Conservation (phyloP, 2,329 filamentous ascomycete species). For the Neoascochyta sp. region DNA sequence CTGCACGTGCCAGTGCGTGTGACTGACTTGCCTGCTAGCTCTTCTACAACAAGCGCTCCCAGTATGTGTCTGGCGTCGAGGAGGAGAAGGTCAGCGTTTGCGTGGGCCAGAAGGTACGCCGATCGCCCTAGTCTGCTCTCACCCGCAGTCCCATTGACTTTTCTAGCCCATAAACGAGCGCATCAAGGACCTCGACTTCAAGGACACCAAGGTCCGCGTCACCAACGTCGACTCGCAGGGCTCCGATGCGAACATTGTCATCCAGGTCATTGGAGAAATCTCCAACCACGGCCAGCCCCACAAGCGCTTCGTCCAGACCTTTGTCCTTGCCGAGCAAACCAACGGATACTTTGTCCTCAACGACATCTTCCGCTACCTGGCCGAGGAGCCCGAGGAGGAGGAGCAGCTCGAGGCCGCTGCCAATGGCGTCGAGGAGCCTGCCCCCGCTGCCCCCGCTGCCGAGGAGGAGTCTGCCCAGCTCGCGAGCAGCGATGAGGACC, state of each 20-base stretch:
- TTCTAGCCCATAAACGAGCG: conserved; percentile 91
- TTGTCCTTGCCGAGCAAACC: conserved; percentile 91
- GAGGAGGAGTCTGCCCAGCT: conserved; percentile 36
- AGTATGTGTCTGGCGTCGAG: conserved; percentile 89
- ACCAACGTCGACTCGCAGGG: conserved; percentile 96
- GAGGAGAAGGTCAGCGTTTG: conserved; percentile 83
- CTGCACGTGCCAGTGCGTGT: background rate
- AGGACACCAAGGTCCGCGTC: conserved; percentile 97
- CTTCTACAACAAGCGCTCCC: conserved; percentile 94
- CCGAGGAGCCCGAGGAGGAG: conserved; percentile 73
- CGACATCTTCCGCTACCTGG: conserved; percentile 93
- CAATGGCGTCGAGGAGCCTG: conserved; percentile 42
- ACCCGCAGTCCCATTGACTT: too few relatives aligned
- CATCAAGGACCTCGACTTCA: conserved; percentile 88
- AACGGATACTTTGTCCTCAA: conserved; percentile 98
- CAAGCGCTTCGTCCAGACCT: conserved; percentile 96
- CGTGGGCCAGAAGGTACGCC: conserved; percentile 77
- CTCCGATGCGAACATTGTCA: conserved; percentile 89
- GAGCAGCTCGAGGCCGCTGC: conserved; percentile 38
- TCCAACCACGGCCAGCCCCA: conserved; percentile 89
- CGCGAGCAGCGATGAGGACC: conserved; percentile 44
- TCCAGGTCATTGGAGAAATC: conserved; percentile 96
- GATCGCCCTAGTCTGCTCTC: background rate
- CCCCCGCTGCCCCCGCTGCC: conserved; percentile 32
- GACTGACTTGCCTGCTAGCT: conserved; percentile 49